These are phyloP conservation scores for Fomitopsis serialis DNA, from an alignment of 768 basidiomycete species.

Conservation along the genomic window DNA sequence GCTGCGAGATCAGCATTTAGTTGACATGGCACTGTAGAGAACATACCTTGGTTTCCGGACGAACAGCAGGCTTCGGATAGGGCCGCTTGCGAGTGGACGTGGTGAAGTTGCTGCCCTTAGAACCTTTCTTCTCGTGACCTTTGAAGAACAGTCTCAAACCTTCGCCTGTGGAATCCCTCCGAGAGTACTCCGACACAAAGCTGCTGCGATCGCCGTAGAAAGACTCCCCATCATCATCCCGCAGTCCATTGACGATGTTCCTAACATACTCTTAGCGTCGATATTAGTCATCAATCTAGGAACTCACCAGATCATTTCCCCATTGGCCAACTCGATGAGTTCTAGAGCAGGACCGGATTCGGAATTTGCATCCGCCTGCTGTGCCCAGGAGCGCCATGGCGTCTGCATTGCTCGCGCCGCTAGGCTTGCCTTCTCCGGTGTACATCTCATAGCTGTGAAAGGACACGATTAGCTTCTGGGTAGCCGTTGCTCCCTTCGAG, in stretches of 20 bases:
- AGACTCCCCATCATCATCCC: slow-evolving; percentile 71
- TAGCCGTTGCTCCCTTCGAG: not conserved
- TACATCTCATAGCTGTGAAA: slow-evolving; percentile 74
- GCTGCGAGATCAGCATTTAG: slow-evolving; percentile 11
- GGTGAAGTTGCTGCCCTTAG: slow-evolving; percentile 58
- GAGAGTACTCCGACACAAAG: slow-evolving; percentile 70
- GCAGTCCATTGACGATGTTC: slow-evolving; percentile 81
- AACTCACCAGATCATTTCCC: slow-evolving; percentile 77
- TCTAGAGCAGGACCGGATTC: slow-evolving; percentile 59
- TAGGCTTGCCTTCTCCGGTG: slow-evolving; percentile 46
- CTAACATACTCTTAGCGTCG: slow-evolving; percentile 30
- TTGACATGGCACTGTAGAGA: not conserved
- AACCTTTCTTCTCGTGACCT: slow-evolving; percentile 63
- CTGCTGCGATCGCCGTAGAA: slow-evolving; percentile 63
- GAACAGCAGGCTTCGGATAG: slow-evolving; percentile 33
- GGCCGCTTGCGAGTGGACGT: slow-evolving; percentile 57
- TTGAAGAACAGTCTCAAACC: slow-evolving; percentile 72
- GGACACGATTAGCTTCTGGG: not conserved
- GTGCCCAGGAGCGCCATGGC: slow-evolving; percentile 20
- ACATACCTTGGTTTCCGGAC: slow-evolving; percentile 80
- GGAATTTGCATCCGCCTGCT: slow-evolving; percentile 18
- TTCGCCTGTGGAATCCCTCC: slow-evolving; percentile 43
- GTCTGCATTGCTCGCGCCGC: slow-evolving; percentile 29
- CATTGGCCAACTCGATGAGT: slow-evolving; percentile 80
- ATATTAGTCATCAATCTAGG: not conserved